Evolutionary conservation across 2,329 filamentous ascomycete species (phyloP).

Genomic region (Nigrospora sphaerica): DNA sequence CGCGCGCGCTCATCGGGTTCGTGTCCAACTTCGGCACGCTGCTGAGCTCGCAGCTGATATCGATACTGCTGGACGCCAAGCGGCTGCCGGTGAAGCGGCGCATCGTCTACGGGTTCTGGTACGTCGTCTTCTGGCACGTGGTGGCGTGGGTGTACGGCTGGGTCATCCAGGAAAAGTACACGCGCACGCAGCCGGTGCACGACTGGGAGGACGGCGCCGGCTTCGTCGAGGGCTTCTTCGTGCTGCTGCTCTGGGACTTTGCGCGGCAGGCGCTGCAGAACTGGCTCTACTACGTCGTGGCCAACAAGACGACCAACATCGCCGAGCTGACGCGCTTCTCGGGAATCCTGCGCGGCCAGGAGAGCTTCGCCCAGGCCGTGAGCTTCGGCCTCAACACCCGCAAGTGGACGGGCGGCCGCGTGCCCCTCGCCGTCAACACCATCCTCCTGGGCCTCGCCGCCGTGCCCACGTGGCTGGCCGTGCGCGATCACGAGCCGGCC

Average conservation of each 20-base stretch:
- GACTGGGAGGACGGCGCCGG: slow-evolving; percentile 55
- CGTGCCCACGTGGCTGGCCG: slow-evolving; percentile 23
- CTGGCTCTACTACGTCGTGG: slow-evolving; percentile 49
- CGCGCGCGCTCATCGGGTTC: slow-evolving; percentile 64
- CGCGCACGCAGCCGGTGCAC: slow-evolving; percentile 43
- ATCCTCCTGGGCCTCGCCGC: slow-evolving; percentile 25
- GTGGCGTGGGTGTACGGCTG: slow-evolving; percentile 44
- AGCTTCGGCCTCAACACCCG: slow-evolving; percentile 30
- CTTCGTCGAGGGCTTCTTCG: slow-evolving; percentile 60
- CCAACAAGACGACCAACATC: slow-evolving; percentile 48
- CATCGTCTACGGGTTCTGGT: slow-evolving; percentile 35
- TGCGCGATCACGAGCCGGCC: slow-evolving; percentile 19
- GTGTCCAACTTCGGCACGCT: slow-evolving; percentile 62
- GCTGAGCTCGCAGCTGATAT: slow-evolving; percentile 51
- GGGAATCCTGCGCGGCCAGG: slow-evolving; percentile 31
- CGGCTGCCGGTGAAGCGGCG: slow-evolving; percentile 27
- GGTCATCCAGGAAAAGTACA: slow-evolving; percentile 45
- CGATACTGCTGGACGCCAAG: slow-evolving; percentile 12
- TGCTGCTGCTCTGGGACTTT: slow-evolving; percentile 58
- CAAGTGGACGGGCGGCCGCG: slow-evolving; percentile 28
- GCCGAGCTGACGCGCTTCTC: slow-evolving; percentile 38
- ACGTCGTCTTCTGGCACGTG: slow-evolving; percentile 35
- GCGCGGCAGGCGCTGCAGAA: slow-evolving; percentile 45
- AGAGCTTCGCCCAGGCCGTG: slow-evolving; percentile 32
- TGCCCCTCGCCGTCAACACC: slow-evolving; percentile 30